A percentile compares a stretch with the other conserved stretches of the same genome.
Evolutionary conservation across 2,329 filamentous ascomycete genomes (phyloP).

Genomic region (Orbilia ellipsospora): DNA sequence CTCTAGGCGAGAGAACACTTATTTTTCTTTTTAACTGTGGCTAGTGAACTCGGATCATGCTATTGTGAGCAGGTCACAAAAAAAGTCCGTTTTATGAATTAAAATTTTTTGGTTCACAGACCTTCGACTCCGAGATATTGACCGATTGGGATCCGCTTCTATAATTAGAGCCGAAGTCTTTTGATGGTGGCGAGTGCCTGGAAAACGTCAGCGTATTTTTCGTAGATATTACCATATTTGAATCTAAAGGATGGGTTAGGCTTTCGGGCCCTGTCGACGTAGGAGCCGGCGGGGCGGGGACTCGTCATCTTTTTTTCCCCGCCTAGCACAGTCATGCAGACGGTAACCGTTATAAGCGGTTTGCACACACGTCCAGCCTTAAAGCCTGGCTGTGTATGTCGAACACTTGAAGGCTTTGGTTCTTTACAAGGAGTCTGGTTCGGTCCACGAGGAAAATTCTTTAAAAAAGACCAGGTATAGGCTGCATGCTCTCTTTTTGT

Average conservation of each 20-base stretch:
- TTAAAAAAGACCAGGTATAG: too few species aligned
- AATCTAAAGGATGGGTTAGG: too few species aligned
- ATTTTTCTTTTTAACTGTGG: not conserved
- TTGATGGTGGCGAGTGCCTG: not conserved
- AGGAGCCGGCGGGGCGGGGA: not conserved
- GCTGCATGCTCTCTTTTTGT: not conserved
- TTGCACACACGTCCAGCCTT: constrained; percentile 15
- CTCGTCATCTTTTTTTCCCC: constrained; percentile 8
- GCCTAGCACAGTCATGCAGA: not conserved
- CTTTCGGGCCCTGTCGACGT: not conserved
- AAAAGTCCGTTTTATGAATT: not conserved
- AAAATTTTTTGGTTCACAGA: constrained; percentile 12
- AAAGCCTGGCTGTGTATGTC: constrained; percentile 24
- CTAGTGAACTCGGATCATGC: not conserved
- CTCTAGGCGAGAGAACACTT: not conserved
- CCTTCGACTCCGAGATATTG: constrained; percentile 23
- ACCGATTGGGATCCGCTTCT: constrained; percentile 38
- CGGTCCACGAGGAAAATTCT: not conserved
- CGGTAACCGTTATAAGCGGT: too few species aligned
- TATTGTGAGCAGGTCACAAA: constrained; percentile 11
- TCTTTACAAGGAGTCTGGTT: not conserved
- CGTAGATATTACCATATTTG: too few species aligned
- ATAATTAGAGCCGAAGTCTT: constrained; percentile 11
- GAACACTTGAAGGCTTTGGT: not conserved
- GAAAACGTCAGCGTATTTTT: not conserved